Base-by-base conservation (phyloP, 306 rosid genomes). In the Glycyrrhiza uralensis region DNA sequence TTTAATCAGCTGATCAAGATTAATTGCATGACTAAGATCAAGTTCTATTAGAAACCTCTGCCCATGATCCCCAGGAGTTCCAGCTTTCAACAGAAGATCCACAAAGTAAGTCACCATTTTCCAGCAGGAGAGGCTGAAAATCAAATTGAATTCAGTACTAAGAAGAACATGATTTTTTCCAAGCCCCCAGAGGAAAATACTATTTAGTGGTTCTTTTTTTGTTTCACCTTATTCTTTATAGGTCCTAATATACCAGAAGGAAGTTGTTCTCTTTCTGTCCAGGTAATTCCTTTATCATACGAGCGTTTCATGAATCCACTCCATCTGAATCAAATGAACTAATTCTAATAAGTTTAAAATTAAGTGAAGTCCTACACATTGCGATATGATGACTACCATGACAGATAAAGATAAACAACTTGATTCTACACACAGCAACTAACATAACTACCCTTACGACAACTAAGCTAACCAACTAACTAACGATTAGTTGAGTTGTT, bases 51-150 rank as follows among this genome's bases (percentile, higher is more conserved):
- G 42, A 45, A 64, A 93, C 96, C 97, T 93, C 98, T 57, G 92
- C 79, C 98, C 98, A 93, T 66, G 98, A 81, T 12, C 98, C 98
- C 98, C 98, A 91, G 29, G 98, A 93, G 76, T 91, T 91, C 97
- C 97, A 93, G 79, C 96, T 93, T 83, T 93, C 97, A 28, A 93
- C 96, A 0, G 98, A 93, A 20, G 98, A 93, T 79, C 98, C 98
- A 75, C 96, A 90, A 33, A 93, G 76, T 77, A 93, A 66, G 74
- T 45, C 79, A 76, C 96, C 97, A 86, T 91, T 87, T 77, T 89
- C 92, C 79, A 91, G 85, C 82, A 93, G 76, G 80, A 90, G 82
- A 39, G 98, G 96, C 98, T 93, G 86, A 69, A 47, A 41, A 77
- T 46, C 42, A 59, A 39, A 51, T 11, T 32, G 56, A 76, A 50